Base-by-base conservation (phyloP, 108 stramenopile species). In the Aurantiochytrium sp. region DNA sequence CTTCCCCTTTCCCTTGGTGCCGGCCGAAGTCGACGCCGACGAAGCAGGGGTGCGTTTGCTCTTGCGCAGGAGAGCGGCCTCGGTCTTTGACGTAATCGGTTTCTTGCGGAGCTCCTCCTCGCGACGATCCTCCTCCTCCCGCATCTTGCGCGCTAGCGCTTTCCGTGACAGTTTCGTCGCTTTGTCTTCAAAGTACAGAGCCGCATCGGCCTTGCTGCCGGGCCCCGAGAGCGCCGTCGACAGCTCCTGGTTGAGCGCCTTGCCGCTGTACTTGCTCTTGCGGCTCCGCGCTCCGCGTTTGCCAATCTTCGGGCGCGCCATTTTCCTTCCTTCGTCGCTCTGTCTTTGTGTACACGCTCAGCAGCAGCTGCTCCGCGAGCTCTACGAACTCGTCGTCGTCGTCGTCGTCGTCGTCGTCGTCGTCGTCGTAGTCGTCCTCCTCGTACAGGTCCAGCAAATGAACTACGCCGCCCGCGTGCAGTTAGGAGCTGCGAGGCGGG, bases 221-320 rank as follows among this genome's bases (percentile, higher is more conserved):
- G 73, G 73, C 6, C 73, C 73, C 17, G 42, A 22, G 27, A 81
- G 45, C 42, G 73, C 39, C 73, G 73, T 21, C 24, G 24, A 10
- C 42, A 81, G 73, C 42, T 41, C 73, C 21, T 41, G 19, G 39
- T 81, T 30, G 27, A 81, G 73, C 17, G 36, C 73, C 73, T 81
- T 81, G 73, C 73, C 73, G 73, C 42, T 48, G 4, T 81, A 48
- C 73, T 81, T 81, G 73, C 42, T 48, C 73, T 81, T 81, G 73
- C 45, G 73, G 2, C 24, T 41, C 42, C 73, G 42, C 73, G 45
- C 45, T 6, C 45, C 27, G 42, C 42, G n/a, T 24, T 65, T 65
- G 34, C 59, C 59, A 27, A 65, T 65, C 59, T 65, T 65, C 15
- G 59, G 59, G 59, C 59, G 59, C 27, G 12, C 59, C 59, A 65